phyloP scores from a whole-genome alignment of 2,329 filamentous ascomycete genomes.

The Fusarium begoniae region DNA sequence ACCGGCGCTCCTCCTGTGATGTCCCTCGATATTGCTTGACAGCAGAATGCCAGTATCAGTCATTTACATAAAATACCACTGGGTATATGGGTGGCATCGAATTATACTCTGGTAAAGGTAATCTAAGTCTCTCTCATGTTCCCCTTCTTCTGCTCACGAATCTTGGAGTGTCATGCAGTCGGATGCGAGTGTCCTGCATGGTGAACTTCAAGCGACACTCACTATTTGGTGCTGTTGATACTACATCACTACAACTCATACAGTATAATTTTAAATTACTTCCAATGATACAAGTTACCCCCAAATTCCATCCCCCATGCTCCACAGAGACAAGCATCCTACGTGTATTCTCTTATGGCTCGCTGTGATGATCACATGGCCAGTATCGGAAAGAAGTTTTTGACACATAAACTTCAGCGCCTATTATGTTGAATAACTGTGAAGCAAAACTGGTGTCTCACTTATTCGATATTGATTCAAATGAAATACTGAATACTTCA shows the following conservation, averaged over 20 bases:
- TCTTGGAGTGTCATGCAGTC: neutral
- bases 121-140: neutral
- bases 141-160: neutral
- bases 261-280: too few species aligned
- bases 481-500: neutral
- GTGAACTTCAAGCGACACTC: neutral
- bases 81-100: neutral
- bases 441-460: neutral
- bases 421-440: neutral
- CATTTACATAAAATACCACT: too few species aligned
- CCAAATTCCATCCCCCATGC: neutral
- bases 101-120: too few species aligned
- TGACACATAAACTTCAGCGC: too few species aligned
- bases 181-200: neutral
- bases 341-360: neutral
- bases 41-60: neutral
- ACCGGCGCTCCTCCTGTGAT: neutral
- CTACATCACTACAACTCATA: neutral
- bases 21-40: neutral
- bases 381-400: neutral
- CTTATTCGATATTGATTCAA: neutral
- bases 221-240: neutral
- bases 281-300: too few species aligned
- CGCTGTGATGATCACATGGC: neutral
- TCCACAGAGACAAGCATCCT: too few species aligned